Evolutionary conservation across 192 early-diverging fungal genomes (phyloP).

Genomic region (Gaertneriomyces sp.): DNA sequence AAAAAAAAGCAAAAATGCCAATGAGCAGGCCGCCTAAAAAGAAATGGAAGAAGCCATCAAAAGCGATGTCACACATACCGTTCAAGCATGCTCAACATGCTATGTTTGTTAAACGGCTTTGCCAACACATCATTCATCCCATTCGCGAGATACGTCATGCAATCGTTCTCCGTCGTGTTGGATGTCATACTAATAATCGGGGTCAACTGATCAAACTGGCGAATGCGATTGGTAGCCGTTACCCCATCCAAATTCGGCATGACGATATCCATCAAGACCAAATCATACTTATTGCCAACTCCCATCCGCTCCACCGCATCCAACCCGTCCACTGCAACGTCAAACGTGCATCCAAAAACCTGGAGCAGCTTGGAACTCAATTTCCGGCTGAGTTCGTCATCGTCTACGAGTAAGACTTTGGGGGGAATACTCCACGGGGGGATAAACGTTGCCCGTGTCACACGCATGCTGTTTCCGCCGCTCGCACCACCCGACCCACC

Average conservation of each 20-base stretch:
- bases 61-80: conserved; percentile 10
- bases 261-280: conserved; percentile 74
- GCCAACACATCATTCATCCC: conserved; percentile 75
- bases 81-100: conserved; percentile 25
- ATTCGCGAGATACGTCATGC: conserved; percentile 61
- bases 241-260: conserved; percentile 73
- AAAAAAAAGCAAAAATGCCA: not conserved
- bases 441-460: conserved; percentile 25
- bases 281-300: conserved; percentile 62
- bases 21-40: not conserved
- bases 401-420: conserved; percentile 65
- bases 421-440: conserved; percentile 22
- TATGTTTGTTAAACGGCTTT: conserved; percentile 58
- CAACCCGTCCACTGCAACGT: conserved; percentile 66
- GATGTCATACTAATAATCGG: conserved; percentile 78
- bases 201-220: conserved; percentile 65
- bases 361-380: conserved; percentile 53
- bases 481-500: not conserved
- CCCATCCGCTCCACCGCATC: conserved; percentile 62
- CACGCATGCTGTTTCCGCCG: conserved; percentile 18
- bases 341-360: conserved; percentile 65
- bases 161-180: conserved; percentile 61
- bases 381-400: conserved; percentile 46
- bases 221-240: conserved; percentile 64
- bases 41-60: not conserved